These are phyloP conservation scores for Macrophomina pseudophaseolina DNA, from an alignment of 2,329 filamentous ascomycete species.

Conservation along the genomic window DNA sequence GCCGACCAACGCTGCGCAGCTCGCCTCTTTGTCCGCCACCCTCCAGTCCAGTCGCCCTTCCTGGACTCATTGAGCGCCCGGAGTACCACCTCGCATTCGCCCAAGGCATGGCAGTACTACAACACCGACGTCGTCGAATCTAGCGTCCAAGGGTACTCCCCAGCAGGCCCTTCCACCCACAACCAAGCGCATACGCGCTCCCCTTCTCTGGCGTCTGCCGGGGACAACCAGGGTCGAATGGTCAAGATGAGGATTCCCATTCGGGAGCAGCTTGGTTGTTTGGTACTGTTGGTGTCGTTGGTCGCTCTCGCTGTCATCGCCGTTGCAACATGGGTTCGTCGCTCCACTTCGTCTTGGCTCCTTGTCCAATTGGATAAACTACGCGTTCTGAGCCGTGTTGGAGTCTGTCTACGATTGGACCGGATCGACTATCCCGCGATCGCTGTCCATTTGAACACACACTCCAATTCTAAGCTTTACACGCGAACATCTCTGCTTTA, in stretches of 20 bases:
- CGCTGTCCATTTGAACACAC: neutral
- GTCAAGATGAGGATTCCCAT: constrained; percentile 81
- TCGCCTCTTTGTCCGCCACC: constrained; percentile 12
- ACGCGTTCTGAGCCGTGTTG: neutral
- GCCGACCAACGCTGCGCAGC: neutral
- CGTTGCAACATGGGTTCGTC: constrained; percentile 67
- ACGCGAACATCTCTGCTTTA: too few relatives aligned
- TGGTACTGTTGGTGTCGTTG: constrained; percentile 78
- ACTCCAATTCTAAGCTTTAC: neutral
- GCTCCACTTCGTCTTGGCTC: neutral
- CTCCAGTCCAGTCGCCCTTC: neutral
- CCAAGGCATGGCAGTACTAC: constrained; percentile 24
- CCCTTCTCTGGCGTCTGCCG: constrained; percentile 11
- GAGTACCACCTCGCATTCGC: constrained; percentile 11
- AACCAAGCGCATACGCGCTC: neutral
- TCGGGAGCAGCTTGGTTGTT: constrained; percentile 79
- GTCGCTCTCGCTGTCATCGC: constrained; percentile 77
- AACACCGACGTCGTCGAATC: neutral
- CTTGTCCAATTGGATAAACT: neutral
- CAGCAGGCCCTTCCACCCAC: neutral
- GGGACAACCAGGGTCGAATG: constrained; percentile 29
- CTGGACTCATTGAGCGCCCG: neutral
- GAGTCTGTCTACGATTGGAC: neutral
- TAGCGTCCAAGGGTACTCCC: constrained; percentile 2
- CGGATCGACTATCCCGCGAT: neutral